Evolutionary conservation across 257 asterid species (phyloP).

Genomic region (Oldenlandia corymbosa): DNA sequence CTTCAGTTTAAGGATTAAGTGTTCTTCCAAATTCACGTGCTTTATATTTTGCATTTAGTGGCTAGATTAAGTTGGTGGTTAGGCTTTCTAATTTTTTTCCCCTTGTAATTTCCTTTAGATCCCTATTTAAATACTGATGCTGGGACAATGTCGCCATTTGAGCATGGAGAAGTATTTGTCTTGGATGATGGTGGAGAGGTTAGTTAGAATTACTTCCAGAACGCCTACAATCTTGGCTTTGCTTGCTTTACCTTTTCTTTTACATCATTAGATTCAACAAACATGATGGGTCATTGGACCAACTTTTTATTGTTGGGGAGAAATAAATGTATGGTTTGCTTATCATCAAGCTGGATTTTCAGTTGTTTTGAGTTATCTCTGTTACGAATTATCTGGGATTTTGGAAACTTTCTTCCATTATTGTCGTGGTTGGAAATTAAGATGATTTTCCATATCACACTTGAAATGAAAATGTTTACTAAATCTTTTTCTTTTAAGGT

Average conservation of each 20-base stretch:
- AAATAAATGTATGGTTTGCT: background rate
- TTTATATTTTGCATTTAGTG: conserved; percentile 4
- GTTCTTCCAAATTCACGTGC: conserved; percentile 1
- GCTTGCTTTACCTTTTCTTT: background rate
- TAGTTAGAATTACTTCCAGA: conserved; percentile 19
- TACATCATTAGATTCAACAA: conserved; percentile 9
- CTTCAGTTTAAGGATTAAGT: background rate
- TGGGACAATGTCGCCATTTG: conserved; percentile 97
- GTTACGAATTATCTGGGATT: conserved; percentile 6
- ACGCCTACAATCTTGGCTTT: background rate
- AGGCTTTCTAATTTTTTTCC: conserved; percentile 4
- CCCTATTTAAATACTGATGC: conserved; percentile 94
- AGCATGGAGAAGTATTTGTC: conserved; percentile 92
- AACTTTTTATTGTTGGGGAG: background rate
- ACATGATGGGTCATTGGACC: conserved; percentile 6
- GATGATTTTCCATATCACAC: background rate
- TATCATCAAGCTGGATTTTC: background rate
- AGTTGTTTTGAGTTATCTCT: background rate
- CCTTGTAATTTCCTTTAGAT: conserved; percentile 44
- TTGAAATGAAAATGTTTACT: background rate
- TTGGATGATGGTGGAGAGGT: conserved; percentile 99
- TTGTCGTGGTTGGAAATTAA: conserved; percentile 6
- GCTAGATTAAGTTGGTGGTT: background rate
- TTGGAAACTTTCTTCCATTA: background rate
- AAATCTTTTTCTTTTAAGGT: conserved; percentile 47